These are phyloP conservation scores for Coriaria nepalensis DNA, from an alignment of 306 rosid species.

Conservation along the genomic window DNA sequence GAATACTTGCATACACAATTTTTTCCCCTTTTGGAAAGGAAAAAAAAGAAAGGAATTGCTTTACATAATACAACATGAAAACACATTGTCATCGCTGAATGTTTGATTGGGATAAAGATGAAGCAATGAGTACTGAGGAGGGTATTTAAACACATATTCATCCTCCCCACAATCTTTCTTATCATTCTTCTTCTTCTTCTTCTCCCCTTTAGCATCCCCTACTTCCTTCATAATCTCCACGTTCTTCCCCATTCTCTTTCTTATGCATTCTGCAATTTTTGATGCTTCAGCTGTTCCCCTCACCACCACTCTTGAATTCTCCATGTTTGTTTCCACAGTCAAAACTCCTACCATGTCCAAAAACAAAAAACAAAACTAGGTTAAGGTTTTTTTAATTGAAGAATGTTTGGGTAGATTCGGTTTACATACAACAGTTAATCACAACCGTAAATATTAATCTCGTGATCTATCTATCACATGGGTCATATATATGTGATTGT, in stretches of 20 bases:
- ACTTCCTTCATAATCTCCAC: conserved; percentile 34
- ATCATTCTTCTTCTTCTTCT: conserved; percentile 1
- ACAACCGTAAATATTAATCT: no score
- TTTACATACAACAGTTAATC: no score
- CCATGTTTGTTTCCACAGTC: conserved; percentile 35
- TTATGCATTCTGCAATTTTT: conserved; percentile 25
- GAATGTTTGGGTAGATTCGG: no score
- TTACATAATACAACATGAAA: conserved; percentile 63
- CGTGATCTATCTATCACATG: no score
- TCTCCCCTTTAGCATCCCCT: conserved; percentile 2
- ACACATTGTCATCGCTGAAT: conserved; percentile 64
- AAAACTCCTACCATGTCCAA: conserved; percentile 28
- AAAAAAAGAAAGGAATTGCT: neutral
- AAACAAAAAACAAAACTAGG: neutral
- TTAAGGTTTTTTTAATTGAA: no score
- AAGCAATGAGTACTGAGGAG: conserved; percentile 42
- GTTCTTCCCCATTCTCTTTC: conserved; percentile 40
- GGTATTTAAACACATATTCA: conserved; percentile 16
- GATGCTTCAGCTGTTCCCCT: conserved; percentile 39
- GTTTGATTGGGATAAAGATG: conserved; percentile 31
- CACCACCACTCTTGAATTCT: conserved; percentile 40
- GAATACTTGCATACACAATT: no score
- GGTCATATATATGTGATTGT: no score
- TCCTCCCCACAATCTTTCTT: neutral
- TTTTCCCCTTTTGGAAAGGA: no score